Evolutionary conservation across 495 filamentous ascomycete species (phyloP), one percentile per base, ranked within the genome.

Genomic region (Aspergillus egyptiacus): DNA sequence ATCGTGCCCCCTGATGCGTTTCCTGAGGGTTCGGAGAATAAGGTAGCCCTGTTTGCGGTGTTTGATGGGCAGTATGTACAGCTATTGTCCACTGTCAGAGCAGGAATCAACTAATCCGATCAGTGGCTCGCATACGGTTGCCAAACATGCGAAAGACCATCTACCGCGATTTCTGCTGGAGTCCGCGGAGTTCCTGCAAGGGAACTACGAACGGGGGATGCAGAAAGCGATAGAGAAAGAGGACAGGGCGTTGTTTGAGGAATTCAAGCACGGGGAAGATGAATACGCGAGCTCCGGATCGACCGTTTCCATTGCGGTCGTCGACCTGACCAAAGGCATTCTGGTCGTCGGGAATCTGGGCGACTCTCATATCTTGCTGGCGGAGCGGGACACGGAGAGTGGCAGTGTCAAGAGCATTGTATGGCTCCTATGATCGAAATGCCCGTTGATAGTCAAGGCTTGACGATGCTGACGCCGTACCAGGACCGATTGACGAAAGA

Each of bases 21-120:
- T 47, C 57, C 57, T 13, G 53, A 6, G 35, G 59, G 5, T 41
- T 62, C 13, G 27, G 25, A 5, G 63, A n/a, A 68, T n/a, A 63
- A 62, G 11, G 11, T 72, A 14, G 69, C 62, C 7, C 61, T 68
- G 31, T 66, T 72, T 48, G 67, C 66, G 9, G 54, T 70, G 10
- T 72, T 69, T 45, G 69, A 72, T 34, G 69, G 69, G 30, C 67
- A 72, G 69, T 72, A 56, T 50, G 69, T 23, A 38, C 18, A 14
- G 18, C n/a, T 18, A 37, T 53, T 48, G 46, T 27, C 4, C 24
- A 27, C 8, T 27, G 8, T 27, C 8, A 27, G 4, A 5, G 8
- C 24, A 27, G 24, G 5, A 27, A 8, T 4, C 24, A n/a, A 27
- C 24, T 27, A 27, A 27, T 27, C 4, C 8, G 8, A 27, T 27